Percentiles rank a stretch among this genome's conserved stretches.
phyloP scores from a whole-genome alignment of 169 alveolate genomes.

The Cryptosporidium xiaoi region DNA sequence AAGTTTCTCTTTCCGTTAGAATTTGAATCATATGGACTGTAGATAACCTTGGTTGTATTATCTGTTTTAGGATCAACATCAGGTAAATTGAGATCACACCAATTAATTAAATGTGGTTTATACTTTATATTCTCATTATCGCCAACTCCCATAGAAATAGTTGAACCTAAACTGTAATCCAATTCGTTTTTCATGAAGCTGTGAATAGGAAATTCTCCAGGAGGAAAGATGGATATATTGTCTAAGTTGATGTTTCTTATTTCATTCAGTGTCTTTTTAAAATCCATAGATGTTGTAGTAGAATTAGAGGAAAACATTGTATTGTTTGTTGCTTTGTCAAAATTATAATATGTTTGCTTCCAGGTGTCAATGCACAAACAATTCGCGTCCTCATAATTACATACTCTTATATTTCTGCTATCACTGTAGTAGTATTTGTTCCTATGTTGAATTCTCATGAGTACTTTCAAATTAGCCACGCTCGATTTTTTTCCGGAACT shows the following conservation, averaged over 20 bases:
- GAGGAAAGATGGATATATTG: slow-evolving; percentile 20
- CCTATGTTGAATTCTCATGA: slow-evolving; percentile 32
- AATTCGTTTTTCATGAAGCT: slow-evolving; percentile 27
- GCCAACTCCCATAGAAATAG: neutral
- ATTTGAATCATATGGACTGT: too few species aligned
- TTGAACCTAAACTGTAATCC: slow-evolving; percentile 22
- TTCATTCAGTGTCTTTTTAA: neutral
- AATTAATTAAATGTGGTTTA: slow-evolving; percentile 63
- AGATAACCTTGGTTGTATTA: neutral
- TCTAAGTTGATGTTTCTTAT: neutral
- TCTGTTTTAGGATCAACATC: neutral
- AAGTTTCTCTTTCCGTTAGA: neutral
- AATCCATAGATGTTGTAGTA: neutral
- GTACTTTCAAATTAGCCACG: slow-evolving; percentile 8
- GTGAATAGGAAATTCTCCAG: slow-evolving; percentile 63
- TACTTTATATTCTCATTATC: slow-evolving; percentile 26
- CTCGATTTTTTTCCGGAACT: slow-evolving; percentile 9
- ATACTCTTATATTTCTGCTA: slow-evolving; percentile 18
- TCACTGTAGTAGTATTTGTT: slow-evolving; percentile 51
- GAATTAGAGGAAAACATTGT: neutral
- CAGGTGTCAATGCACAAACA: slow-evolving; percentile 66
- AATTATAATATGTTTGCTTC: slow-evolving; percentile 36
- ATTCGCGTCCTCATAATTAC: slow-evolving; percentile 21
- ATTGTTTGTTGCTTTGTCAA: neutral
- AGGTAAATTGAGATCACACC: slow-evolving; percentile 50